phyloP scores from a whole-genome alignment of 2,329 filamentous ascomycete species.

The Aspergillus fructus region DNA sequence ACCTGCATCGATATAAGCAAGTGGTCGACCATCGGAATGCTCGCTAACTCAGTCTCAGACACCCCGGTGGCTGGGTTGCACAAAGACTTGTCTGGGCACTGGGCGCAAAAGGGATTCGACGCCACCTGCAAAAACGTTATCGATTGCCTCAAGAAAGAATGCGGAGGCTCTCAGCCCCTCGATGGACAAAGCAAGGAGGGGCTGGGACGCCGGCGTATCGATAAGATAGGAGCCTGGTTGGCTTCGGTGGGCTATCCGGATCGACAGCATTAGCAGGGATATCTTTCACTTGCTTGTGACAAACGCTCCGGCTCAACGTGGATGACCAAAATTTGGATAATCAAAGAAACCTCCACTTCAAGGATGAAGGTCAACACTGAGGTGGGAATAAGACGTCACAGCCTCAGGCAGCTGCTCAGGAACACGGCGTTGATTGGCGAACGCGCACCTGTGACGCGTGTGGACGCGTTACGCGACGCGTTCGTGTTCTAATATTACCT shows the following conservation, averaged over 20 bases:
- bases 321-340: background rate
- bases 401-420: background rate
- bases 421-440: background rate
- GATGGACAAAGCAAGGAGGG: slow-evolving; percentile 2
- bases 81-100: background rate
- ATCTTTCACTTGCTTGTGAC: background rate
- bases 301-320: background rate
- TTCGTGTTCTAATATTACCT: slow-evolving; percentile 3
- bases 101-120: background rate
- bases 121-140: background rate
- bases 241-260: background rate
- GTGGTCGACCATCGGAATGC: background rate
- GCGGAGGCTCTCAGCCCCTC: background rate
- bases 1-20: background rate
- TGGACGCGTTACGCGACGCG: slow-evolving; percentile 3
- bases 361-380: no score
- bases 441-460: background rate
- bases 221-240: background rate
- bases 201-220: slow-evolving; percentile 1
- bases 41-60: background rate
- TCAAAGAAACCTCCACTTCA: no score
- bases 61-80: background rate
- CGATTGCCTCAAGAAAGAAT: background rate
- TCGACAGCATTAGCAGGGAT: background rate
- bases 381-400: background rate